These are phyloP conservation scores for Boletus reticuloceps DNA, from an alignment of 768 basidiomycete species.

Conservation along the genomic window DNA sequence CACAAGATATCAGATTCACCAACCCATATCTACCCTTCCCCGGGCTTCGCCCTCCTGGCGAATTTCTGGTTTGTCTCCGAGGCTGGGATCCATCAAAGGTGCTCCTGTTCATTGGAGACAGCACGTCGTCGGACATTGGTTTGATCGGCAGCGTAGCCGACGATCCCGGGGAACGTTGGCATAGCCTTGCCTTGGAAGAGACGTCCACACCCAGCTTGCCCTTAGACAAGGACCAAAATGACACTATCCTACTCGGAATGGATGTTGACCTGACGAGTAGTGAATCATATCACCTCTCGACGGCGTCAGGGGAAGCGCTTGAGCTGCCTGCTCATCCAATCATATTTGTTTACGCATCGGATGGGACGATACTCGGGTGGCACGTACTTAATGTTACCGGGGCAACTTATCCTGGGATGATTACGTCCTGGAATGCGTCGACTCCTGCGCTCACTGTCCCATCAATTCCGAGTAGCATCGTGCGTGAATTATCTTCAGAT, in stretches of 20 bases:
- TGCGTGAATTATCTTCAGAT: constrained; percentile 29
- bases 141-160: constrained; percentile 36
- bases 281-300: constrained; percentile 36
- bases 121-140: constrained; percentile 50
- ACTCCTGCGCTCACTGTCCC: not conserved
- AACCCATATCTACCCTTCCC: constrained; percentile 44
- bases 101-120: constrained; percentile 47
- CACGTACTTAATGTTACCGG: constrained; percentile 56
- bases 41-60: constrained; percentile 45
- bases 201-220: constrained; percentile 58
- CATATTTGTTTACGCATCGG: constrained; percentile 73
- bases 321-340: constrained; percentile 55
- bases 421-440: constrained; percentile 21
- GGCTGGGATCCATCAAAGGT: constrained; percentile 45
- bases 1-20: constrained; percentile 37
- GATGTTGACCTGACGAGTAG: constrained; percentile 62
- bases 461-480: constrained; percentile 19
- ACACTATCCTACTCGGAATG: constrained; percentile 65
- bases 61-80: constrained; percentile 38
- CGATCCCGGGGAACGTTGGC: constrained; percentile 38
- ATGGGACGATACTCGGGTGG: constrained; percentile 78
- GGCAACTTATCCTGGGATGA: constrained; percentile 56
- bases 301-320: constrained; percentile 40
- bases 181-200: constrained; percentile 46
- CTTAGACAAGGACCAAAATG: constrained; percentile 63